Conservation (phyloP, 192 early-diverging fungal genomes). For the Piromyces finnis region DNA sequence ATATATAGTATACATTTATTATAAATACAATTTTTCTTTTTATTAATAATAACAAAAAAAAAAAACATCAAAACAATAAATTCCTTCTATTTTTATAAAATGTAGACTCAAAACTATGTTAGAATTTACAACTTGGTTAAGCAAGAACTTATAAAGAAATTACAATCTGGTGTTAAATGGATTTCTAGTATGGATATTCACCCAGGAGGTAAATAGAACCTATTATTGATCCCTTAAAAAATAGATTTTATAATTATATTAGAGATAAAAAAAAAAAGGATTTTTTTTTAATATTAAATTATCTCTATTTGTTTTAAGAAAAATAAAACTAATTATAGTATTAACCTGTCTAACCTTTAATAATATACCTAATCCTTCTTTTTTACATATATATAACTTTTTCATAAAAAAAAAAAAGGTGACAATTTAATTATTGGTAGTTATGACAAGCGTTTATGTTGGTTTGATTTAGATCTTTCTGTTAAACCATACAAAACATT, state of each 20-base stretch:
- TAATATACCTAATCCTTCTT: too few species aligned
- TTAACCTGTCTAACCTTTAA: too few species aligned
- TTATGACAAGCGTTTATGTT: conserved; percentile 85
- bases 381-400: too few species aligned
- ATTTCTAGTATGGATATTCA: conserved; percentile 90
- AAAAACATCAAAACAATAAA: too few species aligned
- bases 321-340: too few species aligned
- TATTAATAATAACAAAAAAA: neutral
- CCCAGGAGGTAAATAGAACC: conserved; percentile 52
- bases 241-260: too few species aligned
- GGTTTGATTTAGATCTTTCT: conserved; percentile 94
- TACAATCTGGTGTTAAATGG: conserved; percentile 77
- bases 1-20: neutral
- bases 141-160: conserved; percentile 69
- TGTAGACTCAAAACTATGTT: conserved; percentile 81
- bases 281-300: too few species aligned
- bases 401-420: too few species aligned
- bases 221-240: too few species aligned
- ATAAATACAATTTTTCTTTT: neutral
- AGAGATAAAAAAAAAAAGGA: too few species aligned
- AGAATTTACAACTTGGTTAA: conserved; percentile 83
- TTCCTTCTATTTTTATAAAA: conserved; percentile 1
- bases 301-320: too few species aligned
- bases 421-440: conserved; percentile 92
- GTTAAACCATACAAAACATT: conserved; percentile 85